Conservation (phyloP, 2,329 filamentous ascomycete species). For the Colletotrichum falcatum region DNA sequence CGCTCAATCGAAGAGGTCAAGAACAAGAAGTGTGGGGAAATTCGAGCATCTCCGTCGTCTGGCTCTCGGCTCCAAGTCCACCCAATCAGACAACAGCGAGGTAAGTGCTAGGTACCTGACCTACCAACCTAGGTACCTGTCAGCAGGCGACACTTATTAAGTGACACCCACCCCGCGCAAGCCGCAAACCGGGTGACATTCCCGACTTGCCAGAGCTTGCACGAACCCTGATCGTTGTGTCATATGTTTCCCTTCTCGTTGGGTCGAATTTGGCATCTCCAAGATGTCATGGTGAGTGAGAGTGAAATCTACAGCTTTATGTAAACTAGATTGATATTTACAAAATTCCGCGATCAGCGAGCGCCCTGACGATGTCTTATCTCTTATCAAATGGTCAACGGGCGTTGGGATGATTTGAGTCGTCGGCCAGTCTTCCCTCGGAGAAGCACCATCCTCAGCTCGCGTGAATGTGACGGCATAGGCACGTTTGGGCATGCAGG, state of each 20-base stretch:
- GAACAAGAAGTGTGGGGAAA: background rate
- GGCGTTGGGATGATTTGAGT: slow-evolving; percentile 8
- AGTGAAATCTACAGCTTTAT: background rate
- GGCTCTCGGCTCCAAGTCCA: background rate
- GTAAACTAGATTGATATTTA: background rate
- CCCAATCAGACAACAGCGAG: slow-evolving; percentile 24
- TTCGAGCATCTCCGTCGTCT: slow-evolving; percentile 28
- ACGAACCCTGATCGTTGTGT: background rate
- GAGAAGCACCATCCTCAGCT: slow-evolving; percentile 39
- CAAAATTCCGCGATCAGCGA: background rate
- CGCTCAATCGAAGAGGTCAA: background rate
- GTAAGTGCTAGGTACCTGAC: slow-evolving; percentile 30
- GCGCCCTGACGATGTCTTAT: background rate
- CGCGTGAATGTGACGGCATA: slow-evolving; percentile 37
- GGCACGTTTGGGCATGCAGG: slow-evolving; percentile 10
- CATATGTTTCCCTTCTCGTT: background rate
- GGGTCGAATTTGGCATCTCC: no score
- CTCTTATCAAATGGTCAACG: slow-evolving; percentile 26
- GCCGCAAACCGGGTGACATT: background rate
- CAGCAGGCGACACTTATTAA: background rate
- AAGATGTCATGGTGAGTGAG: background rate
- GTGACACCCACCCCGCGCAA: slow-evolving; percentile 10
- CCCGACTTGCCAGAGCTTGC: background rate
- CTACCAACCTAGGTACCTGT: background rate
- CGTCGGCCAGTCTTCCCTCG: slow-evolving; percentile 27